A percentile compares a stretch with the other conserved stretches of the same genome.
Conservation (phyloP, 2,329 filamentous ascomycete species). For the Didymella sp. region DNA sequence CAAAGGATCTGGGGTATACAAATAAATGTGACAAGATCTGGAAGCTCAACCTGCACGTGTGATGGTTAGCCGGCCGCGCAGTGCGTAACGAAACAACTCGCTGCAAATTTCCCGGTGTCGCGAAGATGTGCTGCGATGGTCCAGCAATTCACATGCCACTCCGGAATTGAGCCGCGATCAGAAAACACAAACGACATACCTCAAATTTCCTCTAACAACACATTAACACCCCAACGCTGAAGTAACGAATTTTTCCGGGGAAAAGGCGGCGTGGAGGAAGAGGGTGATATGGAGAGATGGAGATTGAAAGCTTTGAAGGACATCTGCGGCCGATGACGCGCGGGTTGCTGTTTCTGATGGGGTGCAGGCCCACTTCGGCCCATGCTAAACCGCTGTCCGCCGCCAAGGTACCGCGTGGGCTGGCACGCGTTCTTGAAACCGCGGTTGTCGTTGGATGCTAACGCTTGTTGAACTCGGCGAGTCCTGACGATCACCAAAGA, state of each 20-base stretch:
- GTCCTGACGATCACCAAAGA: constrained; percentile 1
- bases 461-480: constrained; percentile 10
- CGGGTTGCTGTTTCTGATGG: constrained; percentile 13
- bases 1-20: constrained; percentile 7
- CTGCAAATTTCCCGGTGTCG: constrained; percentile 9
- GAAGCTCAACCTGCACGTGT: constrained; percentile 10
- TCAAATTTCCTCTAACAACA: constrained; percentile 11
- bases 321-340: constrained; percentile 16
- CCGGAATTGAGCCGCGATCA: constrained; percentile 6
- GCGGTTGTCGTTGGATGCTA: constrained; percentile 2
- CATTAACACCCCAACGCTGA: constrained; percentile 6
- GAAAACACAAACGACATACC: background rate
- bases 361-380: constrained; percentile 15
- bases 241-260: constrained; percentile 21
- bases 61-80: constrained; percentile 22
- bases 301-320: constrained; percentile 20
- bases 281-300: constrained; percentile 16
- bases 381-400: constrained; percentile 16
- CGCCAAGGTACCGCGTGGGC: constrained; percentile 16
- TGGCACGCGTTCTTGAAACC: background rate
- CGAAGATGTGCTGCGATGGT: background rate
- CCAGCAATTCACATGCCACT: background rate
- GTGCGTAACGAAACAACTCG: constrained; percentile 7
- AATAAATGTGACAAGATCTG: constrained; percentile 12
- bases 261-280: constrained; percentile 17